These are phyloP conservation scores for Plasmodium vivax DNA, from an alignment of 169 alveolate genomes.

Conservation along the genomic window DNA sequence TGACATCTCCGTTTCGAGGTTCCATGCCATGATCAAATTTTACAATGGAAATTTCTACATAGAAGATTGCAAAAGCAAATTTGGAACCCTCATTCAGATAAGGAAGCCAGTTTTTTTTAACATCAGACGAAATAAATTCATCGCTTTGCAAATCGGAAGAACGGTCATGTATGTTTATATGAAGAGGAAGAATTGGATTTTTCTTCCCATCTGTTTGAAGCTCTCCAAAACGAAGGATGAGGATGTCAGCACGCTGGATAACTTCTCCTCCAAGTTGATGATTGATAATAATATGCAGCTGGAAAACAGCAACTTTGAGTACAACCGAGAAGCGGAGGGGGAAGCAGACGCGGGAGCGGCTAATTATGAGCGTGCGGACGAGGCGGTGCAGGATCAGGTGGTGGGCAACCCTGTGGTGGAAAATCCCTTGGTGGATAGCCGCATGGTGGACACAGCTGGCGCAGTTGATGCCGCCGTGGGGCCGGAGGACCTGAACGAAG, in stretches of 20 bases:
- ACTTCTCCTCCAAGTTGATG: slow-evolving; percentile 39
- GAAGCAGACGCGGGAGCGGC: neutral
- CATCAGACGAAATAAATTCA: slow-evolving; percentile 53
- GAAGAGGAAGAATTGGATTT: slow-evolving; percentile 71
- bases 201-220: slow-evolving; percentile 44
- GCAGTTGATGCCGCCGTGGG: neutral
- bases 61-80: slow-evolving; percentile 94
- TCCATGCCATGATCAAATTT: slow-evolving; percentile 91
- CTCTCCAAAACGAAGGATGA: slow-evolving; percentile 66
- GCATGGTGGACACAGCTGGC: neutral
- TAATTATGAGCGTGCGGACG: neutral
- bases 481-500: neutral
- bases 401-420: neutral
- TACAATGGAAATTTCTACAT: slow-evolving; percentile 90
- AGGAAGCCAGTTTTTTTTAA: slow-evolving; percentile 73
- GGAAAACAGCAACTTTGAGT: slow-evolving; percentile 25
- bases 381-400: neutral
- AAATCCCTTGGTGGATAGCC: neutral
- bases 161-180: slow-evolving; percentile 79
- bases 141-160: slow-evolving; percentile 82
- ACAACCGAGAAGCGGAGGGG: slow-evolving; percentile 7
- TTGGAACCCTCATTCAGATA: slow-evolving; percentile 93
- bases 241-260: slow-evolving; percentile 61
- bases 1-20: slow-evolving; percentile 96
- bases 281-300: slow-evolving; percentile 56